Evolutionary conservation across 495 filamentous ascomycete genomes (phyloP).

Genomic region (Podospora fimiseda): DNA sequence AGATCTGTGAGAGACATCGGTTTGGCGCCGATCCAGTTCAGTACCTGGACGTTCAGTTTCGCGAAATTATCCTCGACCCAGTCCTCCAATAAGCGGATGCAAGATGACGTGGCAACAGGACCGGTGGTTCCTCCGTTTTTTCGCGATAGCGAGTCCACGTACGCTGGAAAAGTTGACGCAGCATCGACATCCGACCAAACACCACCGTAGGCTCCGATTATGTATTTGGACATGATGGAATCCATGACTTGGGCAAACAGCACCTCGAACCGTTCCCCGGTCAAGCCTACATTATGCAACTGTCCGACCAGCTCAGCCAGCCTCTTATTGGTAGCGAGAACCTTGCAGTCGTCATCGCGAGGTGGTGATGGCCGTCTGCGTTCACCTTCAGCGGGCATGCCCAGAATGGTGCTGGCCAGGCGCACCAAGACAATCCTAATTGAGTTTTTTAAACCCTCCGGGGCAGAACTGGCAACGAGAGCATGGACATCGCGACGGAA

Average conservation of each 20-base stretch:
- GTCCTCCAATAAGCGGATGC: slow-evolving; percentile 50
- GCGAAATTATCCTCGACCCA: slow-evolving; percentile 71
- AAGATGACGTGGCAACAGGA: slow-evolving; percentile 46
- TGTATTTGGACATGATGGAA: slow-evolving; percentile 58
- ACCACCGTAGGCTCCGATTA: slow-evolving; percentile 53
- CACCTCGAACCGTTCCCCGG: slow-evolving; percentile 65
- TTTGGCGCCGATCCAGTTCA: slow-evolving; percentile 30
- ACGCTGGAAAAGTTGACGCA: slow-evolving; percentile 8
- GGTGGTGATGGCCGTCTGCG: slow-evolving; percentile 17
- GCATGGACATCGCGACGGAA: slow-evolving; percentile 58
- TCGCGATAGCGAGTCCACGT: slow-evolving; percentile 18
- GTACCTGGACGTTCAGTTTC: slow-evolving; percentile 58
- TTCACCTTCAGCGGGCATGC: slow-evolving; percentile 33
- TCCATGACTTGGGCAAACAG: slow-evolving; percentile 73
- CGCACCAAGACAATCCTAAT: slow-evolving; percentile 48
- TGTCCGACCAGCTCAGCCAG: slow-evolving; percentile 53
- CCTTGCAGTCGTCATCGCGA: slow-evolving; percentile 15
- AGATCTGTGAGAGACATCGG: slow-evolving; percentile 53
- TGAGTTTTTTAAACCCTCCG: slow-evolving; percentile 45
- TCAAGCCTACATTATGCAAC: slow-evolving; percentile 65
- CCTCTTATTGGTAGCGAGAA: slow-evolving; percentile 43
- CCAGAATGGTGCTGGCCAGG: slow-evolving; percentile 51
- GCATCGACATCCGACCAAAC: slow-evolving; percentile 41
- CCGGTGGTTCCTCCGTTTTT: too few species aligned
- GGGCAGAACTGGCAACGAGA: slow-evolving; percentile 59